Base-by-base conservation (phyloP, 208 protist species). In the Trypanosoma mega region DNA sequence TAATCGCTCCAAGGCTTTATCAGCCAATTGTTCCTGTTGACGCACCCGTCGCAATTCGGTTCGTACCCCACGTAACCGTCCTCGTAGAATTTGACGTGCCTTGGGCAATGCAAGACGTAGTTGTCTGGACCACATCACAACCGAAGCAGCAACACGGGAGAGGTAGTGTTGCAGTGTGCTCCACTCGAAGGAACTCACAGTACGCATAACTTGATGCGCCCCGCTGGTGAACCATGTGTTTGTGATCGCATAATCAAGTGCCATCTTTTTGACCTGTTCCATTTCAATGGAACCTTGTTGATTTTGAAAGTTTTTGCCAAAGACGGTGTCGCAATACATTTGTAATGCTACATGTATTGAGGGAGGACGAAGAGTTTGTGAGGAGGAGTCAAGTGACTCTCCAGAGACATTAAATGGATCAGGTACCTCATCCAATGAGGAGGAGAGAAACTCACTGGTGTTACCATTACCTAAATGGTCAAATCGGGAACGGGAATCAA, bases 111-210 rank as follows among this genome's bases (percentile, higher is more conserved):
- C 20, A 27, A 62, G 49, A 12, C 30, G 12, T 2, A 94, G 50
- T 63, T 94, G 83, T 27, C 54, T 67, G 12, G 74, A 69, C 81
- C 83, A 94, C 52, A 76, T 47, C 58, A 80, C 75, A 26, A 94
- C 45, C 24, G 70, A 78, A 23, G 87, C 37, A 12, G 76, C 76
- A 8, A 58, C 39, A 20, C 73, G 51, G 0, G 72, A 72, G 8
- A 79, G 33, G 21, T 74, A 54, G 33, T 81, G 70, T 2, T 31
- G 48, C 7, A 51, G 11, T 16, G 76, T 50, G 51, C 72, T 65
- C 46, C 66, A 61, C 65, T 94, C 76, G 36, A 94, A 88, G 37
- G 44, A 18, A 14, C 64, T 49, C 7, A 73, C 58, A 16, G 63
- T 57, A 14, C 50, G 45, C 24, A 65, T 44, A 3, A 94, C 47